Evolutionary conservation across 192 early-diverging fungal genomes (phyloP), one percentile per base, ranked within the genome.

Genomic region (Geranomyces variabilis): DNA sequence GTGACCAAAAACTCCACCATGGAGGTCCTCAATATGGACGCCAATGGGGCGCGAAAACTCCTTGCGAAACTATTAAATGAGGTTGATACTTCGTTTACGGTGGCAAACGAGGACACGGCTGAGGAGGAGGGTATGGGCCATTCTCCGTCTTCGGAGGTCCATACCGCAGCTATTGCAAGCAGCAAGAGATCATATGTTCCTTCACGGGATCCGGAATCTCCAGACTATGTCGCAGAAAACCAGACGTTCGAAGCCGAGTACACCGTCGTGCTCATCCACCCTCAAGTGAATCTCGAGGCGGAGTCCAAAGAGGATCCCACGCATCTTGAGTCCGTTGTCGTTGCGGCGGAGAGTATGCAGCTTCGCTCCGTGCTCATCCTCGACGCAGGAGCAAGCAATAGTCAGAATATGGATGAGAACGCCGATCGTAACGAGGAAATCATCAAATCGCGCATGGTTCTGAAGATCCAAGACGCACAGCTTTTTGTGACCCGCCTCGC

Each of bases 221-320:
- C 70, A 17, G 80, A 85, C 43, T 84, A 85, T 41, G 81, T 90
- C 49, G 82, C 88, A 10, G 64, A 70, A 12, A 78, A 81, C 19
- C 84, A 89, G 60, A 63, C 76, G 47, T 79, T 83, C 46, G 84
- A 87, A 43, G 84, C 83, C 41, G 80, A 83, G 22, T 87, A 85
- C 64, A 66, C 90, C 13, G 74, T 92, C 29, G 78, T 87, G 60
- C 70, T 90, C 43, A 77, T 93, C 3, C 91, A 93, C 69, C 88
- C 91, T 2, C 90, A 93, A 73, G 82, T 93, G 45, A 90, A 83
- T 69, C 80, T 93, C 14, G 87, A 91, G 67, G 83, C 84, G 43
- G 79, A 63, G 21, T 63, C 69, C 7, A 80, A 82, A 47, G 66
- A 77, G 2, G 66, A 71, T 22, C 43, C 81, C 13, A 24, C 68